A percentile compares a stretch with the other conserved stretches of the same genome.
These are phyloP conservation scores for Chlorella sp. DNA, from an alignment of 139 green algal genomes.

Conservation along the genomic window DNA sequence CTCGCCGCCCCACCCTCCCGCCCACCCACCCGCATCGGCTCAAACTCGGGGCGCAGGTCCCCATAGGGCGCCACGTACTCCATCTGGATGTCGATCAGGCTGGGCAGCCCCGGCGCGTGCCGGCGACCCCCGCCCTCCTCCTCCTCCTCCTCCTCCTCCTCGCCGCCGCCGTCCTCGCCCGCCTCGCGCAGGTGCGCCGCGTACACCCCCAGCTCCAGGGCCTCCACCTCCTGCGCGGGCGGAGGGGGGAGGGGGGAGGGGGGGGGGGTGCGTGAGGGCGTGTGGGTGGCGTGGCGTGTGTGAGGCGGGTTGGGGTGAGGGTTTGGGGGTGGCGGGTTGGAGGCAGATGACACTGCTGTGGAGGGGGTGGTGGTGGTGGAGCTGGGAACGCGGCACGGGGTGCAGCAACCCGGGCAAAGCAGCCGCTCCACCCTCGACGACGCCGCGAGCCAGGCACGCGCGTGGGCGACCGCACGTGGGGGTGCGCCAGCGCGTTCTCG, in stretches of 20 bases:
- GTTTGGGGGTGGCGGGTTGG: no score
- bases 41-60: constrained; percentile 50
- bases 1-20: background rate
- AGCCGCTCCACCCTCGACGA: no score
- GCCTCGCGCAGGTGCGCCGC: constrained; percentile 4
- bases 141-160: background rate
- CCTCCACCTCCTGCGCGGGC: constrained; percentile 28
- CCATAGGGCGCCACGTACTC: constrained; percentile 66
- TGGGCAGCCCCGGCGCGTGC: no score
- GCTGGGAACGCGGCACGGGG: no score
- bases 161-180: background rate
- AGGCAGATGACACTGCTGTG: no score
- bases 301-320: no score
- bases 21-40: constrained; percentile 5
- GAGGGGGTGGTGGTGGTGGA: no score
- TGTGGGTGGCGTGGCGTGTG: no score
- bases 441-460: no score
- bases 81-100: constrained; percentile 68
- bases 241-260: background rate
- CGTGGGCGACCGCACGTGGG: constrained; percentile 21
- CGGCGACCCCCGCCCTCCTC: background rate
- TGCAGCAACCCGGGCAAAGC: no score
- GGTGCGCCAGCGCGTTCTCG: constrained; percentile 38
- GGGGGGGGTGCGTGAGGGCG: background rate
- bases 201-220: constrained; percentile 35